Conservation (phyloP, 352 stramenopile species). For the Globisporangium splendens region DNA sequence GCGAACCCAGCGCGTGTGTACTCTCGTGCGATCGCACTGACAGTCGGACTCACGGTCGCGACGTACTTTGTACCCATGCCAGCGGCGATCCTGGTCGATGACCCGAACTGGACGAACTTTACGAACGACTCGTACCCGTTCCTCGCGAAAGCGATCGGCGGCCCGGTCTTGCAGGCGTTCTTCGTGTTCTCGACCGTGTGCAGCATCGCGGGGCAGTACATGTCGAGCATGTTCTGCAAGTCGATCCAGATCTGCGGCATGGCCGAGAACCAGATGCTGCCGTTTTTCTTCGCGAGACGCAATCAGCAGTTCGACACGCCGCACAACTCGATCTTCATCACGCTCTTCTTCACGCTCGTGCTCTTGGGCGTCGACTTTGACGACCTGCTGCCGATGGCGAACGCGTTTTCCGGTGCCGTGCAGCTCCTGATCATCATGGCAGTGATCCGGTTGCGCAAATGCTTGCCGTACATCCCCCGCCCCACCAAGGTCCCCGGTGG, state of each 20-base stretch:
- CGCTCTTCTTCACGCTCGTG: conserved; percentile 28
- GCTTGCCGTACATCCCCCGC: conserved; percentile 59
- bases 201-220: conserved; percentile 78
- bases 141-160: conserved; percentile 66
- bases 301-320: conserved; percentile 31
- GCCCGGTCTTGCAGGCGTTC: conserved; percentile 68
- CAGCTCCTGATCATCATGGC: conserved; percentile 87
- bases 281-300: conserved; percentile 63
- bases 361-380: conserved; percentile 49
- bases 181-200: conserved; percentile 66
- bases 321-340: conserved; percentile 37
- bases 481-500: conserved; percentile 38
- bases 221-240: conserved; percentile 82
- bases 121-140: conserved; percentile 31
- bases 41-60: conserved; percentile 60
- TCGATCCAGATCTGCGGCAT: conserved; percentile 63
- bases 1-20: conserved; percentile 69
- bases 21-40: conserved; percentile 64
- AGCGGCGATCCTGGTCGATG: background rate
- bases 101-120: background rate
- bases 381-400: conserved; percentile 78
- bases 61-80: conserved; percentile 71
- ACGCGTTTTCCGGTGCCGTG: conserved; percentile 83
- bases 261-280: conserved; percentile 67
- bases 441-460: conserved; percentile 83